Evolutionary conservation across 1,284 basidiomycete species (phyloP).

Genomic region (Pseudozyma pruni): DNA sequence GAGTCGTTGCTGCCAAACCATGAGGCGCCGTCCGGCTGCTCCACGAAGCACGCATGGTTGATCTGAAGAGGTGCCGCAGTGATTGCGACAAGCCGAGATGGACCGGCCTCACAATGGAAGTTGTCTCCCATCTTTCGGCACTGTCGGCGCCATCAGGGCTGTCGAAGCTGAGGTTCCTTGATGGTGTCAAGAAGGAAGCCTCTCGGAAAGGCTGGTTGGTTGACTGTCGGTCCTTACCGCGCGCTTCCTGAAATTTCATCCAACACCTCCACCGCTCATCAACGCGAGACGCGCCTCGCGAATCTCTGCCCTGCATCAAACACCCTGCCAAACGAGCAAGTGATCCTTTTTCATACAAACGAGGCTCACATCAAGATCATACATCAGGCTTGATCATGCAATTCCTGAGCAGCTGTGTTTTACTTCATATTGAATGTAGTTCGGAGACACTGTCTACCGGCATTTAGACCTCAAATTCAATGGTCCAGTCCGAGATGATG

Average conservation of each 20-base stretch:
- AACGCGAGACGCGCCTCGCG: conserved; percentile 16
- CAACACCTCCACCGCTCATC: conserved; percentile 4
- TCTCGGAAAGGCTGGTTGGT: not conserved
- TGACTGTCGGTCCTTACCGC: not conserved
- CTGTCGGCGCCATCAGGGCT: conserved; percentile 10
- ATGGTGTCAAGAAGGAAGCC: not conserved
- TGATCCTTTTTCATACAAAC: not conserved
- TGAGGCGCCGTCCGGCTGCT: conserved; percentile 15
- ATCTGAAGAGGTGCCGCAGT: conserved; percentile 1
- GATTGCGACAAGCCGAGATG: conserved; percentile 5
- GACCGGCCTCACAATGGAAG: conserved; percentile 4
- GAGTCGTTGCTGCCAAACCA: conserved; percentile 23
- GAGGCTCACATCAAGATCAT: not conserved
- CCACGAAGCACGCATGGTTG: conserved; percentile 21
- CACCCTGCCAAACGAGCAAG: too few relatives aligned
- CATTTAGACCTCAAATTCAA: conserved; percentile 50
- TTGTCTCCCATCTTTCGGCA: not conserved
- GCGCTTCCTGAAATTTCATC: not conserved
- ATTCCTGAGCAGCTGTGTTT: too few relatives aligned
- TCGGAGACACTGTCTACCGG: too few relatives aligned
- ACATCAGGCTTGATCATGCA: too few relatives aligned
- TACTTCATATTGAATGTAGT: too few relatives aligned
- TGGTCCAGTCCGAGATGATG: conserved; percentile 55
- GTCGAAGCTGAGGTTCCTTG: not conserved
- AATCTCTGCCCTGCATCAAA: not conserved